Evolutionary conservation across 2,329 filamentous ascomycete species (phyloP).

Genomic region (Cercospora sp.): DNA sequence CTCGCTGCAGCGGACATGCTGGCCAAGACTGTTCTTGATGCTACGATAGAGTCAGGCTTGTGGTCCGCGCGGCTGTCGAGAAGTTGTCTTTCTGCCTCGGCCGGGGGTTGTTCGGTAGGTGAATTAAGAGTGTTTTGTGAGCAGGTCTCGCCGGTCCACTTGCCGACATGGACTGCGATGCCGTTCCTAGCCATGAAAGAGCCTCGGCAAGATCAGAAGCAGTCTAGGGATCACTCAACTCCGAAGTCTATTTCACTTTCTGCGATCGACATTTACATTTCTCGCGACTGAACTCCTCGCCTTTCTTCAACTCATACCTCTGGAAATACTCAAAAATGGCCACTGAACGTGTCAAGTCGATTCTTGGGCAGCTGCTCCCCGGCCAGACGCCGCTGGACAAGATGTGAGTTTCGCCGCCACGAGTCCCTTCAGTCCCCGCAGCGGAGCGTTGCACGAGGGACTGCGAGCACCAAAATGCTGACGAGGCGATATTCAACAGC

Average conservation of each 20-base stretch:
- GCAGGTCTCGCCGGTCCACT: constrained; percentile 3
- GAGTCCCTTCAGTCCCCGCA: constrained; percentile 45
- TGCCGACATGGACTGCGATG: background rate
- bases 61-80: background rate
- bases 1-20: background rate
- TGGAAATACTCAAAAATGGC: constrained; percentile 60
- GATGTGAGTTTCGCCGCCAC: constrained; percentile 69
- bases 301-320: background rate
- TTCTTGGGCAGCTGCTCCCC: constrained; percentile 82
- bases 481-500: constrained; percentile 15
- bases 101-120: constrained; percentile 5
- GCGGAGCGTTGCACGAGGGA: background rate
- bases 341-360: constrained; percentile 79
- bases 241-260: constrained; percentile 15
- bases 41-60: background rate
- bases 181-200: background rate
- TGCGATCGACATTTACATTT: constrained; percentile 13
- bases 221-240: constrained; percentile 2
- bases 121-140: background rate
- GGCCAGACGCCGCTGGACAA: constrained; percentile 65
- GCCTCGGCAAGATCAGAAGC: constrained; percentile 11
- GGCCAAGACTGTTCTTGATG: background rate
- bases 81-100: constrained; percentile 2
- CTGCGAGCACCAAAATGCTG: constrained; percentile 2
- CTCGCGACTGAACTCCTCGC: background rate